Percentiles rank a stretch among this genome's conserved stretches.
These are phyloP conservation scores for Rubia yunnanensis DNA, from an alignment of 257 asterid species.

Conservation along the genomic window DNA sequence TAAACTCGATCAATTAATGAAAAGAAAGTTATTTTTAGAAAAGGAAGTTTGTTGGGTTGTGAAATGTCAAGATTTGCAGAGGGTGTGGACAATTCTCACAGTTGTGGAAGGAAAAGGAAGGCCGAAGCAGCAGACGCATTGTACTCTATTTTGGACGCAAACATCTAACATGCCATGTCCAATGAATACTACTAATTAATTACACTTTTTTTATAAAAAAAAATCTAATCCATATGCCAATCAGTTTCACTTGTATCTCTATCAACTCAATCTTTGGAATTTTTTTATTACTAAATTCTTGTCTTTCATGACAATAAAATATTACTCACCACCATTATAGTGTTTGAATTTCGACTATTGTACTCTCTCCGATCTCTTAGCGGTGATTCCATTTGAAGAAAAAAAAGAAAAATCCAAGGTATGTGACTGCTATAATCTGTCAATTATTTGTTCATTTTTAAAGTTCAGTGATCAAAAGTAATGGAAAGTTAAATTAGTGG, in stretches of 20 bases:
- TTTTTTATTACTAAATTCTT: not conserved
- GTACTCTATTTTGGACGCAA: conserved; percentile 21
- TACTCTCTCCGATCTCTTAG: no score
- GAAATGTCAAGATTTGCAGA: not conserved
- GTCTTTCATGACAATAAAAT: not conserved
- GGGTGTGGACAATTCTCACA: conserved; percentile 13
- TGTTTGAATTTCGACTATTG: no score
- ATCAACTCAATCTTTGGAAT: not conserved
- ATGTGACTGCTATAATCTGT: no score
- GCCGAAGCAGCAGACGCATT: conserved; percentile 12
- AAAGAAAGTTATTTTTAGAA: not conserved
- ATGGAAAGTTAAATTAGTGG: no score
- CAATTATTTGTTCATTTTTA: no score
- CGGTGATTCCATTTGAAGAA: no score
- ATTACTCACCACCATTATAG: not conserved
- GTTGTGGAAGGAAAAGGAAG: conserved; percentile 28
- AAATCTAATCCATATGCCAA: not conserved
- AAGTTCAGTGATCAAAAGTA: no score
- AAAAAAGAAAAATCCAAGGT: no score
- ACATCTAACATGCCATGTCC: conserved; percentile 21
- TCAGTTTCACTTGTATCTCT: not conserved
- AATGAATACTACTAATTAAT: not conserved
- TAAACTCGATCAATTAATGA: no score
- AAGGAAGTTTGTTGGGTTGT: not conserved
- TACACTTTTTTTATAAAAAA: not conserved